These are phyloP conservation scores for Aspergillus panamensis DNA, from an alignment of 495 filamentous ascomycete genomes.

Conservation along the genomic window DNA sequence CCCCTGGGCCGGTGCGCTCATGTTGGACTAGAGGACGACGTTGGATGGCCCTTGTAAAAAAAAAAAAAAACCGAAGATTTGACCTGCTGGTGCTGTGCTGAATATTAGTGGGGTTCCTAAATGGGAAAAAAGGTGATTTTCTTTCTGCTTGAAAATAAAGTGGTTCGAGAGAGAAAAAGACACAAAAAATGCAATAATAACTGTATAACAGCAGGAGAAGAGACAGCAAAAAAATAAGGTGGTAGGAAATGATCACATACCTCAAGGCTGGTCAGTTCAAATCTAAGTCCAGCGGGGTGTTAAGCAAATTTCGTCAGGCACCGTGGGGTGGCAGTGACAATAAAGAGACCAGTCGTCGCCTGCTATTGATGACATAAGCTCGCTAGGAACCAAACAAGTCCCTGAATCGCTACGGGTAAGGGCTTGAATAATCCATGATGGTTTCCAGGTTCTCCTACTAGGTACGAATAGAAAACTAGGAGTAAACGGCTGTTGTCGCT, in stretches of 20 bases:
- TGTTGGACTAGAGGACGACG: constrained; percentile 55
- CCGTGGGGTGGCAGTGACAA: constrained; percentile 36
- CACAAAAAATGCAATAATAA: neutral
- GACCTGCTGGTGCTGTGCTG: constrained; percentile 5
- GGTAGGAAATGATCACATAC: constrained; percentile 16
- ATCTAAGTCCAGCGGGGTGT: constrained; percentile 34
- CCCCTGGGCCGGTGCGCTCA: constrained; percentile 76
- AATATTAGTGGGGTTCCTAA: constrained; percentile 8
- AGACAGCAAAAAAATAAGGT: neutral
- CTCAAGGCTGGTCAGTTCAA: constrained; percentile 29
- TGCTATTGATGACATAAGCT: constrained; percentile 29
- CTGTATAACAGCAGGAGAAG: neutral
- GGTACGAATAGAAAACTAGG: neutral
- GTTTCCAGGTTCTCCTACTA: neutral
- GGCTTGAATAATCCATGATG: neutral
- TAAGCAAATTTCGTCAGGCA: constrained; percentile 42
- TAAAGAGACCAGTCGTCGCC: constrained; percentile 39
- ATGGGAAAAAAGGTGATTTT: neutral
- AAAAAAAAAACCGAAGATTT: constrained; percentile 17
- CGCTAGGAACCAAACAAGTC: constrained; percentile 2
- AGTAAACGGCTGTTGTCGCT: too few species aligned
- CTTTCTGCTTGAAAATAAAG: neutral
- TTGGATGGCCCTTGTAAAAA: constrained; percentile 23
- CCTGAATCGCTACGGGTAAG: neutral
- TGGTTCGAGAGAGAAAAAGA: neutral